Percentiles rank a stretch among this genome's conserved stretches.
These are phyloP conservation scores for Trifolium pratense DNA, from an alignment of 306 rosid species.

Conservation along the genomic window DNA sequence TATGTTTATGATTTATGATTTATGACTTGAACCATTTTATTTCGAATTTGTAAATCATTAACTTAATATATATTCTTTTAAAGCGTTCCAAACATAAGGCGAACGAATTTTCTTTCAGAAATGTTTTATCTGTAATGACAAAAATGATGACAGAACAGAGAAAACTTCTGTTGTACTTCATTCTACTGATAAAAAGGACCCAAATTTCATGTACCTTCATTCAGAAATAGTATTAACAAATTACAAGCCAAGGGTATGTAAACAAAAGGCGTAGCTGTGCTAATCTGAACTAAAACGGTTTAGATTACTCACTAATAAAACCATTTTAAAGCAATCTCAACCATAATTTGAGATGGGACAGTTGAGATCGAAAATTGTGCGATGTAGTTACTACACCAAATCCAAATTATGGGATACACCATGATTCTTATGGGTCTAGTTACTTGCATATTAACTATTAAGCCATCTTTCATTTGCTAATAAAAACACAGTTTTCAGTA, in stretches of 20 bases:
- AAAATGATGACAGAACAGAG: neutral
- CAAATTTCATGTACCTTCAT: neutral
- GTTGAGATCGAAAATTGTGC: too few species aligned
- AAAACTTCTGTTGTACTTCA: neutral
- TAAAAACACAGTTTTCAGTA: neutral
- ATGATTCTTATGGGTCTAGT: neutral
- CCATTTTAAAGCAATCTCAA: too few species aligned
- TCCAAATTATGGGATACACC: neutral
- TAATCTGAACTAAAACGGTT: too few species aligned
- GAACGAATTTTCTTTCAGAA: neutral
- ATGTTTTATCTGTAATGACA: neutral
- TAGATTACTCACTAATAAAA: too few species aligned
- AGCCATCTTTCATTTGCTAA: neutral
- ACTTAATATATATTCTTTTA: neutral
- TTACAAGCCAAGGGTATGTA: neutral
- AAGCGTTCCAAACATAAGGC: neutral
- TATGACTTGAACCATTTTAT: neutral
- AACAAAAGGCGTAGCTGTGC: too few species aligned
- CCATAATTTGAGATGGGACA: too few species aligned
- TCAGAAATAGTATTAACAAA: neutral
- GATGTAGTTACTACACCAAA: too few species aligned
- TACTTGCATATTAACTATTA: neutral
- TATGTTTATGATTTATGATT: neutral
- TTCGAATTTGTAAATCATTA: slow-evolving; percentile 4
- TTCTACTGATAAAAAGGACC: neutral